These are phyloP conservation scores for Macroventuria anomochaeta DNA, from an alignment of 2,329 filamentous ascomycete species.

Conservation along the genomic window DNA sequence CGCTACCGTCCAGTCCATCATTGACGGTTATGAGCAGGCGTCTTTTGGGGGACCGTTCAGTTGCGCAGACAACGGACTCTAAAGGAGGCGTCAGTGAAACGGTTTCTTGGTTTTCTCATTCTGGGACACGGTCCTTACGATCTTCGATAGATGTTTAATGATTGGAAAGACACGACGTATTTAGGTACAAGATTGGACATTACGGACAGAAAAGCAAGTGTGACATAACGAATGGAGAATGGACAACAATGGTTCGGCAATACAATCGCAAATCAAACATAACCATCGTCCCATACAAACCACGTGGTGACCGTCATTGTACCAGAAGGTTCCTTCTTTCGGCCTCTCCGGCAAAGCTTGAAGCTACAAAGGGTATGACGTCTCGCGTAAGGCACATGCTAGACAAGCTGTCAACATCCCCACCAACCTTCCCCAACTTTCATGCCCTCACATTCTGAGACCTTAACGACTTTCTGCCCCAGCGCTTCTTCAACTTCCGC, in stretches of 20 bases:
- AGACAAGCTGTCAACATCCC: constrained; percentile 32
- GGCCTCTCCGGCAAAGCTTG: constrained; percentile 15
- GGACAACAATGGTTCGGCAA: not conserved
- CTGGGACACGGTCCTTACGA: not conserved
- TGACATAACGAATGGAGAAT: not conserved
- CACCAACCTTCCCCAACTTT: constrained; percentile 5
- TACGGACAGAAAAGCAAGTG: not conserved
- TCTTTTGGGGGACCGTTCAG: constrained; percentile 75
- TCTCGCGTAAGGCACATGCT: constrained; percentile 33
- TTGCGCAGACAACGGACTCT: constrained; percentile 73
- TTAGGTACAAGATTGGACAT: not conserved
- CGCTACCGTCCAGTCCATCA: constrained; percentile 70
- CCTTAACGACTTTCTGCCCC: not conserved
- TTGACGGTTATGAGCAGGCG: constrained; percentile 71
- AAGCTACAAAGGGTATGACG: constrained; percentile 45
- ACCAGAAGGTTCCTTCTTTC: not conserved
- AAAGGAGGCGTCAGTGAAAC: not conserved
- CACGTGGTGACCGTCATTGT: not conserved
- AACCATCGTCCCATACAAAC: not conserved
- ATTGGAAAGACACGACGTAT: not conserved
- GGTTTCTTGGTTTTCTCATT: not conserved
- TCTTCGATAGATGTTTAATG: constrained; percentile 2
- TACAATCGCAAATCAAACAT: too few species aligned
- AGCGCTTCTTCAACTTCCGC: not conserved
- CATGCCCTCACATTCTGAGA: not conserved